Percentiles rank a stretch among this genome's conserved stretches.
These are phyloP conservation scores for Cornus controversa DNA, from an alignment of 148 eudicot genomes.

Conservation along the genomic window DNA sequence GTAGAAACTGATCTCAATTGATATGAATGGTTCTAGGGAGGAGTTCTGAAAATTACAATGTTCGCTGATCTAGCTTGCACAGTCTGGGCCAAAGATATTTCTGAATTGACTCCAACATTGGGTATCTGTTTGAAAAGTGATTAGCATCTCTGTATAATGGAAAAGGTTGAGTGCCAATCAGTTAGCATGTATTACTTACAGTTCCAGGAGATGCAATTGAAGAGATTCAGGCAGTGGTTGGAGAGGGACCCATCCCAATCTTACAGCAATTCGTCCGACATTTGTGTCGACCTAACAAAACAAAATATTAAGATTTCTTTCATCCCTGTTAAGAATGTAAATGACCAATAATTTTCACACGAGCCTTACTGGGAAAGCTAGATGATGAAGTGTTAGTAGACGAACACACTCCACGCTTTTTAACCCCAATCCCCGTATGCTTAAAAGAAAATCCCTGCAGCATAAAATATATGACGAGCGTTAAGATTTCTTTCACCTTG, in stretches of 20 bases:
- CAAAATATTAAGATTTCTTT: neutral
- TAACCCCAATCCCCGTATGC: slow-evolving; percentile 55
- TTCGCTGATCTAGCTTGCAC: slow-evolving; percentile 65
- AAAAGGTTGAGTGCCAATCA: neutral
- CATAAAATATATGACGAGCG: too few species aligned
- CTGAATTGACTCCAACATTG: slow-evolving; percentile 61
- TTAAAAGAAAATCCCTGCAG: slow-evolving; percentile 53
- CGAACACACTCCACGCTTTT: slow-evolving; percentile 67
- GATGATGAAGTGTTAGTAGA: slow-evolving; percentile 53
- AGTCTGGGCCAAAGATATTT: slow-evolving; percentile 73
- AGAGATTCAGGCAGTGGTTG: slow-evolving; percentile 62
- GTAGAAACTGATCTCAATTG: neutral
- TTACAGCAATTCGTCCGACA: slow-evolving; percentile 58
- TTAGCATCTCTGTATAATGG: neutral
- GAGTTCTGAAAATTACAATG: slow-evolving; percentile 41
- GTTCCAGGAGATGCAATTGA: slow-evolving; percentile 53
- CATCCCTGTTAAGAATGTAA: neutral
- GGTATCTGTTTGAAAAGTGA: slow-evolving; percentile 41
- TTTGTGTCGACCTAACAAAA: slow-evolving; percentile 54
- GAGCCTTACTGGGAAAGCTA: slow-evolving; percentile 58
- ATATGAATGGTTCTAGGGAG: slow-evolving; percentile 1
- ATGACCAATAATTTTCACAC: neutral
- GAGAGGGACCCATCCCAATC: slow-evolving; percentile 66
- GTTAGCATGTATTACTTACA: slow-evolving; percentile 31
- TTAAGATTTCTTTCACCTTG: too few species aligned